Percentiles rank a stretch among this genome's conserved stretches.
Conservation (phyloP, 495 filamentous ascomycete genomes). For the Penicillium canariense region DNA sequence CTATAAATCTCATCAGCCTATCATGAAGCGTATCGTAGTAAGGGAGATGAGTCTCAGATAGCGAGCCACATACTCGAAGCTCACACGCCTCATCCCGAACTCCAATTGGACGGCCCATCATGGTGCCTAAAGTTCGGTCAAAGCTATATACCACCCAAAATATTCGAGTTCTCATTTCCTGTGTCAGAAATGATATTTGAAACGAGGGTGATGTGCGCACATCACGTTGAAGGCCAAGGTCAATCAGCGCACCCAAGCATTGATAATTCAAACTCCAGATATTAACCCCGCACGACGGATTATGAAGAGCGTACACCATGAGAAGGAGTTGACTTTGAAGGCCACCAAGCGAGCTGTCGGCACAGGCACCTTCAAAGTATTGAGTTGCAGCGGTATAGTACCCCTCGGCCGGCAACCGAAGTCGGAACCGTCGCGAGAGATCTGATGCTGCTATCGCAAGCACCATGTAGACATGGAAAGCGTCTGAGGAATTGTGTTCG, state of each 20-base stretch:
- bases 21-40: not conserved
- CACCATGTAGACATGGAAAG: conserved; percentile 48
- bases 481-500: conserved; percentile 15
- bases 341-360: conserved; percentile 37
- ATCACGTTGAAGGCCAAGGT: conserved; percentile 46
- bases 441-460: conserved; percentile 44
- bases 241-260: conserved; percentile 44
- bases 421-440: conserved; percentile 37
- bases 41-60: not conserved
- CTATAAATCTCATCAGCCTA: conserved; percentile 16
- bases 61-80: conserved; percentile 32
- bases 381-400: conserved; percentile 46
- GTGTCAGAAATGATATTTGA: conserved; percentile 38
- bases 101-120: conserved; percentile 52
- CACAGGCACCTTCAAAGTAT: conserved; percentile 35
- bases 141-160: conserved; percentile 50
- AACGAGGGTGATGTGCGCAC: conserved; percentile 31
- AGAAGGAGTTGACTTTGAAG: conserved; percentile 44
- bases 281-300: conserved; percentile 43
- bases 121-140: conserved; percentile 45
- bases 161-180: conserved; percentile 48
- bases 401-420: conserved; percentile 41
- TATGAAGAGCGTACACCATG: conserved; percentile 48
- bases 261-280: conserved; percentile 51
- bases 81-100: conserved; percentile 50